A percentile compares a stretch with the other conserved stretches of the same genome.
phyloP scores from a whole-genome alignment of 2,329 filamentous ascomycete genomes.

The Arthrobotrys sinensis region DNA sequence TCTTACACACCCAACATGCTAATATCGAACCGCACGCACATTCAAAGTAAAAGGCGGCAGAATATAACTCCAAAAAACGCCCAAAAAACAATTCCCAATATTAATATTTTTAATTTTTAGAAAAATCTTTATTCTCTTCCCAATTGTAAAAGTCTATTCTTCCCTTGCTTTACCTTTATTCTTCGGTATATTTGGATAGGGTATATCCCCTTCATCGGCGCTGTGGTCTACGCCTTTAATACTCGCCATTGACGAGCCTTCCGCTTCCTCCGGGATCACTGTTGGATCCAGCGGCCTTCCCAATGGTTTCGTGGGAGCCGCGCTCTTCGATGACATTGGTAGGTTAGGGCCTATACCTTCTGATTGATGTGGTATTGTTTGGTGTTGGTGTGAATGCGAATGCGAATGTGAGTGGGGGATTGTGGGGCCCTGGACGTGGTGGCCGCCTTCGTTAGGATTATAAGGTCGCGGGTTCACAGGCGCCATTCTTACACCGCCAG shows the following conservation, averaged over 20 bases:
- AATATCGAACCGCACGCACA: neutral
- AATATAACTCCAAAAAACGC: conserved; percentile 24
- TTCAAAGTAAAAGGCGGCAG: neutral
- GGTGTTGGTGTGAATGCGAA: conserved; percentile 36
- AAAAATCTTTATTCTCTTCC: conserved; percentile 16
- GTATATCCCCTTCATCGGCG: conserved; percentile 27
- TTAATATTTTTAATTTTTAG: conserved; percentile 17
- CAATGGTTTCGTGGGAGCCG: conserved; percentile 44
- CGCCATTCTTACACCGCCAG: conserved; percentile 40
- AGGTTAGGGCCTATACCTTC: conserved; percentile 54
- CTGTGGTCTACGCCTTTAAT: conserved; percentile 43
- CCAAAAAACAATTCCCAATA: neutral
- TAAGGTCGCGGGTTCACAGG: conserved; percentile 51
- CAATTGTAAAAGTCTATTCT: conserved; percentile 18
- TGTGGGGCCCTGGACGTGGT: conserved; percentile 10
- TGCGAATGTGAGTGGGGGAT: conserved; percentile 22
- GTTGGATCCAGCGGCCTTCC: conserved; percentile 55
- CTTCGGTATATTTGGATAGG: conserved; percentile 1
- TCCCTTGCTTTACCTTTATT: conserved; percentile 47
- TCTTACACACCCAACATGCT: conserved; percentile 34
- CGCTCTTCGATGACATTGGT: conserved; percentile 40
- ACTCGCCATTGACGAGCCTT: conserved; percentile 57
- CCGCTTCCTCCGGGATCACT: conserved; percentile 55
- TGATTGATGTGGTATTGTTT: conserved; percentile 30
- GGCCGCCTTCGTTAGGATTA: conserved; percentile 51